Base-by-base conservation (phyloP, 148 eudicot species). In the Chenopodium berlandieri region DNA sequence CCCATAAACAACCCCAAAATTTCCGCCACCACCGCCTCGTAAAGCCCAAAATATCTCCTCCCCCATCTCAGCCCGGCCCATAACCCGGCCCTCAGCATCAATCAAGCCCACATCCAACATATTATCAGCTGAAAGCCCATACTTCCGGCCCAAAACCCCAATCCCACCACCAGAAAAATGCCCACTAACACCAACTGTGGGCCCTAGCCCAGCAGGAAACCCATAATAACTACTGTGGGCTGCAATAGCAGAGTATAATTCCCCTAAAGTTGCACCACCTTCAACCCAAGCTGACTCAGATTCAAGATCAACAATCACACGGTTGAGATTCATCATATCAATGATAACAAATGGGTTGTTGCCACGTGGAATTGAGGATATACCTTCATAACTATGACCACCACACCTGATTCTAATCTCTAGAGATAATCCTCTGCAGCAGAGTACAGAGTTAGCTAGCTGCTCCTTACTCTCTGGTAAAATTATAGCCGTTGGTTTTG, bases 301-400 rank as follows among this genome's bases (percentile, higher is more conserved):
- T 25, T 32, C 87, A 27, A 82, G 50, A 64, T 88, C 89, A 7
- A 88, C 70, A 0, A 14, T 50, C n/a, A 86, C 86, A 20, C 71
- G 73, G 72, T 87, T 86, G 25, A 88, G 78, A 63, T 86, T 84
- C 77, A 75, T 78, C 81, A 88, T 78, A 46, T 88, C 90, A 20
- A 94, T 82, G 34, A 92, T 83, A 22, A 88, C 92, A 20, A 90
- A 94, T n/a, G 87, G 85, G 56, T 79, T 54, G 0, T 34, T 27
- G 68, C 83, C 84, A 63, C 87, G 84, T 81, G 81, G 81, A 47
- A 44, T 65, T 1, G 92, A 89, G 17, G 91, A 94, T 12, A 90
- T 73, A 34, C 94, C 95, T 73, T 89, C 94, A 67, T 92, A 92
- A 73, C 95, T 90, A 73, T 94, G 95, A 0, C 97, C 97, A 0